phyloP scores from a whole-genome alignment of 2,329 filamentous ascomycete species.

The Coniochaeta pulveracea region DNA sequence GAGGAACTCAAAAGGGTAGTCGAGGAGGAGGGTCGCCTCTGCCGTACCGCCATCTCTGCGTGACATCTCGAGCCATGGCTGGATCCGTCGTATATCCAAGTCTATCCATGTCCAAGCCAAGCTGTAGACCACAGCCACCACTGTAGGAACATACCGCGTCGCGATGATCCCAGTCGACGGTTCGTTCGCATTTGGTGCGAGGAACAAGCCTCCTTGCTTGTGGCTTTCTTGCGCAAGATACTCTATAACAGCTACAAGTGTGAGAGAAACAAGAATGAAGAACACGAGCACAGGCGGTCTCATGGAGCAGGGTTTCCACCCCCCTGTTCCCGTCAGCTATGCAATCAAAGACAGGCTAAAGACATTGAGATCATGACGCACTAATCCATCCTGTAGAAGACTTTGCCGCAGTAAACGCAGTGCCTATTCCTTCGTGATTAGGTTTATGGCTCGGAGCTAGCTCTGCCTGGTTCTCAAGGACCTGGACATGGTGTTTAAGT shows the following conservation, averaged over 20 bases:
- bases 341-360: neutral
- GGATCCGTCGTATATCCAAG: constrained; percentile 44
- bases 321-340: neutral
- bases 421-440: neutral
- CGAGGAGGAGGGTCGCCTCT: constrained; percentile 33
- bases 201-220: constrained; percentile 25
- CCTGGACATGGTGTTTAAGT: too few species aligned
- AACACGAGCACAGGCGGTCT: constrained; percentile 22
- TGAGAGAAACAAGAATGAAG: constrained; percentile 23
- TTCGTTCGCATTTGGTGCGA: constrained; percentile 12
- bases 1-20: constrained; percentile 36
- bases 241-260: constrained; percentile 32
- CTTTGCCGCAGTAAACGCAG: neutral
- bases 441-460: too few species aligned
- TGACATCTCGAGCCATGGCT: constrained; percentile 49
- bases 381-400: neutral
- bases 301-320: constrained; percentile 27
- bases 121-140: constrained; percentile 42
- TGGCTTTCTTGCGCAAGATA: constrained; percentile 27
- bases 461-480: too few species aligned
- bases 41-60: constrained; percentile 28
- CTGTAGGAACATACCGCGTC: constrained; percentile 33
- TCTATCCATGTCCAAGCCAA: constrained; percentile 50
- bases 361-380: neutral
- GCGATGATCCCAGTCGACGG: constrained; percentile 24